phyloP scores from a whole-genome alignment of 257 asterid genomes.

The Cinchona pubescens region DNA sequence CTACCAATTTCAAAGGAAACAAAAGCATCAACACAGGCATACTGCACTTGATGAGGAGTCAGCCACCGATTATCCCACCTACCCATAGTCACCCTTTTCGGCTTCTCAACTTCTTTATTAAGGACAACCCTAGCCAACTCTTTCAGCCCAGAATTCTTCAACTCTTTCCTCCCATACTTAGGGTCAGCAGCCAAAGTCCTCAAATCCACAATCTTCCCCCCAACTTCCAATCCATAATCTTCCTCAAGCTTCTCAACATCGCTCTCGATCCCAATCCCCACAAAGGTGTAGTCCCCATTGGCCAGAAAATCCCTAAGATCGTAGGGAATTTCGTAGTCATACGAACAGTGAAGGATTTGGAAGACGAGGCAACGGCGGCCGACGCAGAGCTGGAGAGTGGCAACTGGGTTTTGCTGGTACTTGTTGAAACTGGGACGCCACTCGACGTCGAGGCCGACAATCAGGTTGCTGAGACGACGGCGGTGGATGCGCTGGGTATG shows the following conservation, averaged over 20 bases:
- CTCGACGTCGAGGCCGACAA: constrained; percentile 40
- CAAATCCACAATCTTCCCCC: constrained; percentile 24
- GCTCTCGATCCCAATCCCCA: constrained; percentile 22
- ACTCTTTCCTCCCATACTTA: background rate
- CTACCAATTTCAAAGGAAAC: constrained; percentile 26
- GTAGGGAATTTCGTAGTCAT: background rate
- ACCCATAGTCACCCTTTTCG: constrained; percentile 26
- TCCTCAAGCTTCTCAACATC: constrained; percentile 31
- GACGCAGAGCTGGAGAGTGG: constrained; percentile 39
- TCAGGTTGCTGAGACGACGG: constrained; percentile 20
- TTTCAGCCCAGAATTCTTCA: constrained; percentile 31
- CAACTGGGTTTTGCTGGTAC: constrained; percentile 24
- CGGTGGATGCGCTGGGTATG: constrained; percentile 19
- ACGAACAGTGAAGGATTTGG: constrained; percentile 23
- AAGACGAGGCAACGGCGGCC: constrained; percentile 38
- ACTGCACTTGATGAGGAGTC: constrained; percentile 18
- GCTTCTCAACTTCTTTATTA: constrained; percentile 27
- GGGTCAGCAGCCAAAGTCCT: constrained; percentile 18
- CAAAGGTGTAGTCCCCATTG: constrained; percentile 15
- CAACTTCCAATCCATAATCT: constrained; percentile 21
- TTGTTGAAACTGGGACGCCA: constrained; percentile 34
- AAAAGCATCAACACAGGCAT: constrained; percentile 39
- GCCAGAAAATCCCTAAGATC: constrained; percentile 19
- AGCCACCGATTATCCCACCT: constrained; percentile 30
- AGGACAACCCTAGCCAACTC: constrained; percentile 24